Evolutionary conservation across 164 flowering plant genomes (phyloP).

Genomic region (Piper longum): DNA sequence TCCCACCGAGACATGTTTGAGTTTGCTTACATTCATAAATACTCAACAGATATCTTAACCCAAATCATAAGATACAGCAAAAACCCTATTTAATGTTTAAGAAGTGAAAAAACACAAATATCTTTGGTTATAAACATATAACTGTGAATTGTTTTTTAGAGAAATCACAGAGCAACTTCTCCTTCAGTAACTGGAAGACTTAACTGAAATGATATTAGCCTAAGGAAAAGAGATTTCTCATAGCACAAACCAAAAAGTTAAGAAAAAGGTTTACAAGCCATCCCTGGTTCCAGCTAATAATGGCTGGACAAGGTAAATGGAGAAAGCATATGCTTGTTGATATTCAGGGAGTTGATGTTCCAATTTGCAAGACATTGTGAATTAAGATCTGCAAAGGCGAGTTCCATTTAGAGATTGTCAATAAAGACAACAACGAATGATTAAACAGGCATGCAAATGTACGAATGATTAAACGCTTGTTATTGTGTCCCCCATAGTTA

Average conservation of each 20-base stretch:
- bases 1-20: too few relatives aligned
- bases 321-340: constrained; percentile 92
- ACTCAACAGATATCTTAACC: constrained; percentile 38
- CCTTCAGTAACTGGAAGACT: not conserved
- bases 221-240: constrained; percentile 67
- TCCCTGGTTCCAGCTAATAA: constrained; percentile 77
- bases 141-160: not conserved
- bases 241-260: constrained; percentile 52
- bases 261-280: constrained; percentile 77
- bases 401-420: too few relatives aligned
- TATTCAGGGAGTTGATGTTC: constrained; percentile 67
- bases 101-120: not conserved
- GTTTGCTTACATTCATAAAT: too few relatives aligned
- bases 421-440: too few relatives aligned
- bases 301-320: constrained; percentile 85
- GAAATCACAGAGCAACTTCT: not conserved
- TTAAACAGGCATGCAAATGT: too few relatives aligned
- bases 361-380: constrained; percentile 95
- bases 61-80: constrained; percentile 62
- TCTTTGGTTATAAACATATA: not conserved
- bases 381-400: constrained; percentile 80
- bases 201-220: constrained; percentile 77
- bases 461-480: too few relatives aligned
- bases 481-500: too few relatives aligned
- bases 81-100: constrained; percentile 32